phyloP scores from a whole-genome alignment of 2,329 filamentous ascomycete genomes.

The Biscogniauxia mediterranea region DNA sequence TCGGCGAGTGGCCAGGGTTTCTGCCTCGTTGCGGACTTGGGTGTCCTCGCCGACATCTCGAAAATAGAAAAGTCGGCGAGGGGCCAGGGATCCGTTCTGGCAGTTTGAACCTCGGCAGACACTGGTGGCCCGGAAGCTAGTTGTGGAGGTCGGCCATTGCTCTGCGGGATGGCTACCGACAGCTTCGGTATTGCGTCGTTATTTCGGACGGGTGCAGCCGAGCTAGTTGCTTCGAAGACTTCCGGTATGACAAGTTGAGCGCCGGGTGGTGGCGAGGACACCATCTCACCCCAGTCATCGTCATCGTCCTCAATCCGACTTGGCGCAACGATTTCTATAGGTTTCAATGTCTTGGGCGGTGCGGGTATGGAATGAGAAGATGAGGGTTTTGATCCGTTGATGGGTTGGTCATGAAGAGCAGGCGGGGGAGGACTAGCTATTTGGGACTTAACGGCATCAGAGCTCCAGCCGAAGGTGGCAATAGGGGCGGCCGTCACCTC shows the following conservation, averaged over 20 bases:
- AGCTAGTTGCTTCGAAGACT: not conserved
- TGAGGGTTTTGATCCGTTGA: not conserved
- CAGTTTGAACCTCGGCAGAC: slow-evolving; percentile 3
- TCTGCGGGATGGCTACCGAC: slow-evolving; percentile 13
- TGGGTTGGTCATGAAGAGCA: not conserved
- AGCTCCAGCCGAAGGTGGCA: slow-evolving; percentile 27
- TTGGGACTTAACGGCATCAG: slow-evolving; percentile 9
- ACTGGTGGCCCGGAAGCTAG: slow-evolving; percentile 1
- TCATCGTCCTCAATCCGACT: slow-evolving; percentile 42
- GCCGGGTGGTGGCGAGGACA: slow-evolving; percentile 39
- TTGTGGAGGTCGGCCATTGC: slow-evolving; percentile 4
- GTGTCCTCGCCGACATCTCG: slow-evolving; percentile 15
- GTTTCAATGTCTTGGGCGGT: not conserved
- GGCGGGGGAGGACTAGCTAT: not conserved
- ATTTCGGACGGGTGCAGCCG: not conserved
- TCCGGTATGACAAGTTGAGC: slow-evolving; percentile 2
- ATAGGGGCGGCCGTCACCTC: not conserved
- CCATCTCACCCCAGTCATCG: slow-evolving; percentile 63
- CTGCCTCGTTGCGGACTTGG: slow-evolving; percentile 6
- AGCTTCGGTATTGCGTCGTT: slow-evolving; percentile 5
- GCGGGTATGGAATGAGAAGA: not conserved
- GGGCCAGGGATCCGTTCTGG: slow-evolving; percentile 19
- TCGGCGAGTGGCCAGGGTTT: slow-evolving; percentile 13
- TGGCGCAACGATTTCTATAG: slow-evolving; percentile 2
- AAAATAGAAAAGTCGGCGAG: slow-evolving; percentile 23